phyloP scores from a whole-genome alignment of 2,329 filamentous ascomycete genomes.

The Dactylellina drechsleri region DNA sequence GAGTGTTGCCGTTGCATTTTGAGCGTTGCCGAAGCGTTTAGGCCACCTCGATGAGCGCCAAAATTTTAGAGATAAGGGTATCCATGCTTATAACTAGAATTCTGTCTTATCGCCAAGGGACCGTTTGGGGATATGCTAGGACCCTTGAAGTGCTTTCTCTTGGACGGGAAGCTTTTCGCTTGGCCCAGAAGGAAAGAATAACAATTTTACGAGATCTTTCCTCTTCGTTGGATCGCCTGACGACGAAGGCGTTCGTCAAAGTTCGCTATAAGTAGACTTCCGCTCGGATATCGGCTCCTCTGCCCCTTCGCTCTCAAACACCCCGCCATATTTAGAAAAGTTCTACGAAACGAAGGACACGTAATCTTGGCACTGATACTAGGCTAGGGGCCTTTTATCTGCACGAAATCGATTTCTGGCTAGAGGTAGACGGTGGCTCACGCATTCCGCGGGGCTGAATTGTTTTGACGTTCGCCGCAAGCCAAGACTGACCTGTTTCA shows the following conservation, averaged over 20 bases:
- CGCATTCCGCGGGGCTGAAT: constrained; percentile 10
- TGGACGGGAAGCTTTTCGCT: constrained; percentile 3
- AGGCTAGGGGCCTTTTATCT: neutral
- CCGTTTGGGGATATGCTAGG: neutral
- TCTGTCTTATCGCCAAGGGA: neutral
- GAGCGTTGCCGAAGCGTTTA: neutral
- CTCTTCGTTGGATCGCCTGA: constrained; percentile 15
- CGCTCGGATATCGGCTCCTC: constrained; percentile 29
- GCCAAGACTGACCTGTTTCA: constrained; percentile 28
- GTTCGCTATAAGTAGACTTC: neutral
- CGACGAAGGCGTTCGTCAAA: neutral
- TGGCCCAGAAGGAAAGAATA: constrained; percentile 22
- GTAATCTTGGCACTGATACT: constrained; percentile 39
- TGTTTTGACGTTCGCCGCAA: constrained; percentile 15
- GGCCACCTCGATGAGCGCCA: too few relatives aligned
- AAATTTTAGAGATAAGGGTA: too few relatives aligned
- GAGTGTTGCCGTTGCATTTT: constrained; percentile 2
- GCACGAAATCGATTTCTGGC: constrained; percentile 6
- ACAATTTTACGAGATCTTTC: constrained; percentile 25
- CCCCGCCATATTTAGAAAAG: constrained; percentile 34
- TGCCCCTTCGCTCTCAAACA: constrained; percentile 27
- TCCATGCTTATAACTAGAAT: too few relatives aligned
- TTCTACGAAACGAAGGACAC: constrained; percentile 43
- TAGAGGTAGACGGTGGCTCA: neutral
- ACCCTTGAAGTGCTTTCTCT: neutral